Base-by-base conservation (phyloP, 2,329 filamentous ascomycete species). In the Parafenestella ontariensis region DNA sequence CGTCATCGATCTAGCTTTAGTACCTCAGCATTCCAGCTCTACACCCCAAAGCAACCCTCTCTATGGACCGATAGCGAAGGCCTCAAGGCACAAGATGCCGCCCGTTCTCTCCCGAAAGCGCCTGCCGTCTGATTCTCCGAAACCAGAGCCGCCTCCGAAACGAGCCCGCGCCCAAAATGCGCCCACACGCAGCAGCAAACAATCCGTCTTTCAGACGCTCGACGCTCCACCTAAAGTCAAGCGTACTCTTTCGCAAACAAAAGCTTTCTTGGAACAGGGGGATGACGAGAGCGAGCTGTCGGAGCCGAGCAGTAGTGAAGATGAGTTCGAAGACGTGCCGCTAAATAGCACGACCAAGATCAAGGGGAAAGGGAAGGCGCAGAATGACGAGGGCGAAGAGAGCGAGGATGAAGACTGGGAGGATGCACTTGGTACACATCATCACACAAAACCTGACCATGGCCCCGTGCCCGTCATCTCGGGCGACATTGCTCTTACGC, bases 401-500 rank as follows among this genome's bases (percentile, higher is more conserved):
- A 76, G 66, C 43, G 75, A 78, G 44, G 74, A 75, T 7, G 72
- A 76, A 33, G 73, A 76, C 11, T 78, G 63, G 74, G 78, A 65
- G 62, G 75, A 70, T 64, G 78, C 62, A 42, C 77, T 62, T 62
- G 72, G 52, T 63, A 71, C 44, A 61, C 74, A 53, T 66, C 79
- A 59, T 75, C 71, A 56, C 55, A 59, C 61, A 49, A 58, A 69
- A 54, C 44, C 70, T 54, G 56, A 70, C 62, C 23, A 70, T 54
- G 56, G 80, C 76, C 55, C 71, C 17, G 56, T 54, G 78, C 82
- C 5, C 78, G 82, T 45, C 75, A 80, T 85, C 1, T 81, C 85
- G 1, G 88, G 87, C 10, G 89, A 92, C 68, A 79, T 96, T 29
- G 88, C 94, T 61, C 78, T 96, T 65, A 94, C 89, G 0, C 77